Evolutionary conservation across 1,139 yeast species (phyloP), one percentile per base, ranked within the genome.

Genomic region (Diutina sp.): DNA sequence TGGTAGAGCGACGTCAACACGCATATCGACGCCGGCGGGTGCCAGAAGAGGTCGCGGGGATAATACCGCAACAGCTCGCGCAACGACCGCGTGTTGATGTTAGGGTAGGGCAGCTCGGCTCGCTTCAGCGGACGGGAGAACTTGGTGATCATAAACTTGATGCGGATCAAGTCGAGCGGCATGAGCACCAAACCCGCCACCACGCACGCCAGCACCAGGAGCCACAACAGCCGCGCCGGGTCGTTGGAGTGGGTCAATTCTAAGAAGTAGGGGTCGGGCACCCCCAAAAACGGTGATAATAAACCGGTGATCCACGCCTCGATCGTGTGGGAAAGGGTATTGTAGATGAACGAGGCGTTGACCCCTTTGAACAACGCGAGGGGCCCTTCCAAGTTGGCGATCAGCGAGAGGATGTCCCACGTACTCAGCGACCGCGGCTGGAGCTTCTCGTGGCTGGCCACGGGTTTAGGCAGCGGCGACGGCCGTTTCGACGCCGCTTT

Each of bases 251-350:
- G 95, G 32, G 90, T 78, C 60, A 89, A 79, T 62, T 89, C 96
- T 61, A 90, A 83, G 67, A 89, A 87, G 61, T 85, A 84, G 0
- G 97, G 97, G 66, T 90, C 97, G 0, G 97, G 96, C n/a, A 90
- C 82, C 16, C 89, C 87, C 58, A 89, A 71, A 56, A 88, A 74
- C 3, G 96, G 93, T 6, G 96, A 84, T 16, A 90, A 69, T 63
- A 91, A 83, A 6, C 97, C 97, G 0, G 95, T 85, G 52, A 90
- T 76, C 97, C 98, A 91, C 0, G 97, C 90, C 65, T 89, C 95
- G 55, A 90, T 73, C 0, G 96, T 87, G 58, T 84, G 83, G 1
- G 87, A 81, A 51, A 90, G 73, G 0, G 96, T 87, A 58, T 81
- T 86, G 66, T 87, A 79, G 44, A 93, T 76, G 66, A 90, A 91